Evolutionary conservation across 441 rosid species (phyloP), one percentile per base, ranked within the genome.

Genomic region (Isatis lusitanica): DNA sequence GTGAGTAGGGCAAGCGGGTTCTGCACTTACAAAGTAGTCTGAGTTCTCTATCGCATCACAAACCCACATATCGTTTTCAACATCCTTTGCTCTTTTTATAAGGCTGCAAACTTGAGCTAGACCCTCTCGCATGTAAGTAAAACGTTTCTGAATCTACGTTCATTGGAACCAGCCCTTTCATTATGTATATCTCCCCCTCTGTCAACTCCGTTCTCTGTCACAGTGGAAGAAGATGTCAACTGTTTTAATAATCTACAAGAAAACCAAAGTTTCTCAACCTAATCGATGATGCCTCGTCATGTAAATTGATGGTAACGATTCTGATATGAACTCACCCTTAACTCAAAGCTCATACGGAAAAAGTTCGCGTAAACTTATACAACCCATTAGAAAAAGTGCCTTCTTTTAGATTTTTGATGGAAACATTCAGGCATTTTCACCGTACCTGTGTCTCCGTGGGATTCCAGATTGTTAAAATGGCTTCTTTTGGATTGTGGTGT

Each of bases 41-140:
- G 97, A 87, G 78, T 95, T 92, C 73, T 91, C 97, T 53, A 94
- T 91, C 55, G 93, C 92, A 43, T 95, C 97, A 44, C 97, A 90
- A 6, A 91, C 89, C 93, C 97, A 92, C 38, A 90, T 74, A 61
- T 85, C 76, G 85, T 93, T 88, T 51, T 59, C 71, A 18, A 66
- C 80, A 81, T 93, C 99, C 76, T 93, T 87, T 40, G 92, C 79
- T 81, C 87, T 87, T 77, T 85, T 91, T 53, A 95, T 84, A 92
- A 74, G 81, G 85, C 73, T 78, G 78, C 90, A 93, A 89, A 74
- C 81, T 84, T 67, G 84, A 83, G 69, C 81, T 67, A 42, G 89
- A 79, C 68, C 96, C 98, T 85, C 84, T 84, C 58, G 89, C 90
- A 83, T 92, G 98, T 53, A 95, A 80, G 78, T 90, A 89, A 64